Evolutionary conservation across 441 rosid genomes (phyloP).

Genomic region (Corymbia citriodora): DNA sequence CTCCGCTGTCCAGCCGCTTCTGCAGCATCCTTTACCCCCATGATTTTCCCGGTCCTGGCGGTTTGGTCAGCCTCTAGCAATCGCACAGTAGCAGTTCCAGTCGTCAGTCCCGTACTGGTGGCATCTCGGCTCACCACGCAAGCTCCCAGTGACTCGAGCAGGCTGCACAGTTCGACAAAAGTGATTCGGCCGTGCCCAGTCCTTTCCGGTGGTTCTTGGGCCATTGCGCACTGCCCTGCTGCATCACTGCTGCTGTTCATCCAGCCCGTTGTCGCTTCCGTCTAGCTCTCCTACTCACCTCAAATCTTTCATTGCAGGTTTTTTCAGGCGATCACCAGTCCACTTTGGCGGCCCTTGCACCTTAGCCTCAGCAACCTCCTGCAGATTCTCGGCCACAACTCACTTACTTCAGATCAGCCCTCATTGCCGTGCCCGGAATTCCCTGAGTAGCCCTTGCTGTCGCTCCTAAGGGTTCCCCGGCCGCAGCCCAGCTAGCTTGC

Average conservation of each 20-base stretch:
- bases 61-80: too few relatives aligned
- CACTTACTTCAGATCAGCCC: background rate
- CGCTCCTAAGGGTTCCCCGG: background rate
- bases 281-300: background rate
- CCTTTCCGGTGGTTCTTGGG: background rate
- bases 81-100: too few relatives aligned
- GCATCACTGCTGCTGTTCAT: background rate
- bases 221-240: background rate
- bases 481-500: background rate
- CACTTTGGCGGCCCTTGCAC: fast-evolving
- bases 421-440: background rate
- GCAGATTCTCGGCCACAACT: background rate
- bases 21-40: too few relatives aligned
- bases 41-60: too few relatives aligned
- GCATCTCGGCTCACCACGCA: too few relatives aligned
- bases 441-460: background rate
- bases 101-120: too few relatives aligned
- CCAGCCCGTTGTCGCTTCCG: background rate
- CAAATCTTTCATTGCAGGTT: background rate
- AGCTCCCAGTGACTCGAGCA: background rate
- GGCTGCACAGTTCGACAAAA: background rate
- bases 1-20: too few relatives aligned
- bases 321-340: background rate
- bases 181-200: background rate
- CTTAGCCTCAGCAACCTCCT: fast-evolving